Evolutionary conservation across 495 filamentous ascomycete species (phyloP).

Genomic region (Aspergillus coremiiformis): DNA sequence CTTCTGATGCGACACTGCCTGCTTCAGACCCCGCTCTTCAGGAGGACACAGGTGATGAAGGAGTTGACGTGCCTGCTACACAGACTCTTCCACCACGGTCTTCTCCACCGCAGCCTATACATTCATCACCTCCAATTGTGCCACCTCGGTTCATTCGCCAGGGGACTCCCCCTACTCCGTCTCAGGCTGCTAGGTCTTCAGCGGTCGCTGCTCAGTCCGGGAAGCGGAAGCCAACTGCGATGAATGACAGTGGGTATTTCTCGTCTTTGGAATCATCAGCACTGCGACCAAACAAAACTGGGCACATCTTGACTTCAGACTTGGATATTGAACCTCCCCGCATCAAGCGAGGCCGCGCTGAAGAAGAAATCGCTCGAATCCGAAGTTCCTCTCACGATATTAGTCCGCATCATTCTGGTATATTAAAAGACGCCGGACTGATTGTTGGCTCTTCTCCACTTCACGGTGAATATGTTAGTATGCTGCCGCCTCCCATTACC

Average conservation of each 20-base stretch:
- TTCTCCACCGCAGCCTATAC: slow-evolving; percentile 57
- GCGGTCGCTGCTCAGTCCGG: slow-evolving; percentile 46
- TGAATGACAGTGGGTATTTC: slow-evolving; percentile 96
- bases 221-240: slow-evolving; percentile 65
- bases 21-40: slow-evolving; percentile 68
- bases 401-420: slow-evolving; percentile 64
- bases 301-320: slow-evolving; percentile 62
- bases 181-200: slow-evolving; percentile 50
- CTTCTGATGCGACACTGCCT: slow-evolving; percentile 92
- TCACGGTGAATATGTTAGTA: slow-evolving; percentile 44
- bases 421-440: slow-evolving; percentile 32
- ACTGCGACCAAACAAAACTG: slow-evolving; percentile 58
- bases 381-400: slow-evolving; percentile 83
- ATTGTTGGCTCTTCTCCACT: slow-evolving; percentile 55
- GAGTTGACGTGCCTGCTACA: slow-evolving; percentile 24
- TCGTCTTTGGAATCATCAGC: slow-evolving; percentile 94
- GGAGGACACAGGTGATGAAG: slow-evolving; percentile 54
- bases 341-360: slow-evolving; percentile 81
- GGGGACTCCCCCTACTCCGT: slow-evolving; percentile 68
- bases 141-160: slow-evolving; percentile 53
- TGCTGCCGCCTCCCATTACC: slow-evolving; percentile 74
- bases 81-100: slow-evolving; percentile 39
- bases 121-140: slow-evolving; percentile 84
- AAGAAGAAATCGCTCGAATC: slow-evolving; percentile 92
- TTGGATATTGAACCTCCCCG: slow-evolving; percentile 62